These are phyloP conservation scores for Lipomyces orientalis DNA, from an alignment of 805 yeast genomes.

Conservation along the genomic window DNA sequence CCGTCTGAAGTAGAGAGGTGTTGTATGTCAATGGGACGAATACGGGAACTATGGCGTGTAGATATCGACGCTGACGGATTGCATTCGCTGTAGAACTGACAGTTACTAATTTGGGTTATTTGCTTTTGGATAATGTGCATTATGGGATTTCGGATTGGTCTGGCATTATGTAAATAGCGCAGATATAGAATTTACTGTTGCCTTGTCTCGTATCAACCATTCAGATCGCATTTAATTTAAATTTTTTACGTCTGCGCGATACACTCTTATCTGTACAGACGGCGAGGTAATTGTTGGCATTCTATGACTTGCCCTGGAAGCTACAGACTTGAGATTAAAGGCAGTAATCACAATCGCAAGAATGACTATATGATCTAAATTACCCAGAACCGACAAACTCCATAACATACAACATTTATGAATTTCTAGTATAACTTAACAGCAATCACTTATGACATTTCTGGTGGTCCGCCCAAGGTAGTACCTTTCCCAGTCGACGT, in stretches of 20 bases:
- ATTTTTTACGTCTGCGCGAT: not conserved
- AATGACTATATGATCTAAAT: conserved; percentile 4
- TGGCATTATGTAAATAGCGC: not conserved
- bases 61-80: not conserved
- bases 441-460: not conserved
- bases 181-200: not conserved
- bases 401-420: not conserved
- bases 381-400: not conserved
- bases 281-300: too few species aligned
- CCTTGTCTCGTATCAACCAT: too few species aligned
- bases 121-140: not conserved
- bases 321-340: not conserved
- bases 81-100: not conserved
- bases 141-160: not conserved
- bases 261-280: too few species aligned
- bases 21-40: not conserved
- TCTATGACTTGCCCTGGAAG: too few species aligned
- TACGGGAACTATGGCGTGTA: not conserved
- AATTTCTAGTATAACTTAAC: not conserved
- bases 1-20: not conserved
- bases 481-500: conserved; percentile 72
- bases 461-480: conserved; percentile 73
- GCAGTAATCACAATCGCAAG: not conserved
- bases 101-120: not conserved
- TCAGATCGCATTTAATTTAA: not conserved